A percentile compares a stretch with the other conserved stretches of the same genome.
Evolutionary conservation across 345 rosid species (phyloP).

Genomic region (Crucihimalaya himalaica): DNA sequence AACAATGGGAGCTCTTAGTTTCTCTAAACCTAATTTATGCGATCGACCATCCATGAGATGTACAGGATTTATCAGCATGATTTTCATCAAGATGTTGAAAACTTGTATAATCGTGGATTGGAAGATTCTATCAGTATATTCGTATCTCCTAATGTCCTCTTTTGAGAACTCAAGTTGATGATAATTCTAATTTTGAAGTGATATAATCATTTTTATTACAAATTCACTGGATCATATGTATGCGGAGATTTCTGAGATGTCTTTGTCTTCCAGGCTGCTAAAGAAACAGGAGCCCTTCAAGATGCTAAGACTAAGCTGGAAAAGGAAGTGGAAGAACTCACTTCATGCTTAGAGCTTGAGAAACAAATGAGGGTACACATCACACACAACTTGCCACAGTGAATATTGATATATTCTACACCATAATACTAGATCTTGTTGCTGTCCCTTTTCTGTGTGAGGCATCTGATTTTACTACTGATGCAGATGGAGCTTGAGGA

Average conservation of each 20-base stretch:
- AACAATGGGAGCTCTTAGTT: slow-evolving; percentile 8
- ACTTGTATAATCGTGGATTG: not conserved
- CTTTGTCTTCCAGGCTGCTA: slow-evolving; percentile 39
- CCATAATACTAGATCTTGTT: slow-evolving; percentile 2
- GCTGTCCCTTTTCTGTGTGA: slow-evolving; percentile 17
- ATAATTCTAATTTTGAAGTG: not conserved
- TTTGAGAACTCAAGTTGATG: slow-evolving; percentile 6
- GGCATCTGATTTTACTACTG: slow-evolving; percentile 31
- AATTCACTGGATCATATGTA: slow-evolving; percentile 1
- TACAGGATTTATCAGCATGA: slow-evolving; percentile 21
- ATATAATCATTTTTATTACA: not conserved
- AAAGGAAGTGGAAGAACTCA: slow-evolving; percentile 39
- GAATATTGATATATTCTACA: not conserved
- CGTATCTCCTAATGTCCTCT: not conserved
- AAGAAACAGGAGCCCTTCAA: slow-evolving; percentile 47
- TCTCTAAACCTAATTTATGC: not conserved
- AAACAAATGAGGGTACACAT: slow-evolving; percentile 39
- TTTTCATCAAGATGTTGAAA: slow-evolving; percentile 13
- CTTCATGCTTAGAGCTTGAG: slow-evolving; percentile 48
- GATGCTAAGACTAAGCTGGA: slow-evolving; percentile 43
- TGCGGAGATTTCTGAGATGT: slow-evolving; percentile 4
- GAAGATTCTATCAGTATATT: not conserved
- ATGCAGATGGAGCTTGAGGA: slow-evolving; percentile 72
- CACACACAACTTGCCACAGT: not conserved
- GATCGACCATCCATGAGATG: slow-evolving; percentile 23